Conservation (phyloP, 768 basidiomycete genomes). For the Scleroderma citrinum region DNA sequence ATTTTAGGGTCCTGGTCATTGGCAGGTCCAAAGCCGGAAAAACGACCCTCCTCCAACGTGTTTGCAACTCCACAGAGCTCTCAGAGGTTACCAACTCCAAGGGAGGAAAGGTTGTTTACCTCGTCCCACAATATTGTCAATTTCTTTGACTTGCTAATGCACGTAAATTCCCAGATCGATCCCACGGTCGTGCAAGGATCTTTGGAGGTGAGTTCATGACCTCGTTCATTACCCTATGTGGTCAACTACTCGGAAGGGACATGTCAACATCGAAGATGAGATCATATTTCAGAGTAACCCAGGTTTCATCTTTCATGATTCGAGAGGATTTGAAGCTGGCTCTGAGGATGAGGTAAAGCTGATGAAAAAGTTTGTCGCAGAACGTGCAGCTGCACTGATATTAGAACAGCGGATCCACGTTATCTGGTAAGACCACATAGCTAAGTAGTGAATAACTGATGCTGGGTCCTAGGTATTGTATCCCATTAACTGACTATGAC, state of each 20-base stretch:
- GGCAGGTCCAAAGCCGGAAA: constrained; percentile 34
- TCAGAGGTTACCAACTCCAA: constrained; percentile 18
- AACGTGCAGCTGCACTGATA: constrained; percentile 11
- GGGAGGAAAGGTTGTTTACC: constrained; percentile 6
- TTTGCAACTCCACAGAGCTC: constrained; percentile 29
- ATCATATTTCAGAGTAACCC: constrained; percentile 27
- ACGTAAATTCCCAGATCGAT: constrained; percentile 4
- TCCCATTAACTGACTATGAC: constrained; percentile 20
- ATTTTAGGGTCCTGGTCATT: no score
- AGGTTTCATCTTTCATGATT: constrained; percentile 38
- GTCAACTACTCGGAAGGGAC: constrained; percentile 12
- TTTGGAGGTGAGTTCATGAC: neutral
- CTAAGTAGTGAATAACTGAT: neutral
- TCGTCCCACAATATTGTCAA: no score
- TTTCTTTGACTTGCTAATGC: no score
- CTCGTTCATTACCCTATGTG: no score
- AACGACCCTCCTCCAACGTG: constrained; percentile 31
- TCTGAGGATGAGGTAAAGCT: constrained; percentile 20
- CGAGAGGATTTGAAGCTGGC: constrained; percentile 36
- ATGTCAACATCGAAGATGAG: constrained; percentile 28
- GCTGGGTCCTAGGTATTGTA: constrained; percentile 35
- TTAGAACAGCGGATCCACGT: constrained; percentile 30
- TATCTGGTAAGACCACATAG: constrained; percentile 27
- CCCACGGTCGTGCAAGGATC: neutral
- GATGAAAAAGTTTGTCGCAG: constrained; percentile 28